Evolutionary conservation across 805 yeast species (phyloP).

Genomic region (Schwanniomyces yamadae): DNA sequence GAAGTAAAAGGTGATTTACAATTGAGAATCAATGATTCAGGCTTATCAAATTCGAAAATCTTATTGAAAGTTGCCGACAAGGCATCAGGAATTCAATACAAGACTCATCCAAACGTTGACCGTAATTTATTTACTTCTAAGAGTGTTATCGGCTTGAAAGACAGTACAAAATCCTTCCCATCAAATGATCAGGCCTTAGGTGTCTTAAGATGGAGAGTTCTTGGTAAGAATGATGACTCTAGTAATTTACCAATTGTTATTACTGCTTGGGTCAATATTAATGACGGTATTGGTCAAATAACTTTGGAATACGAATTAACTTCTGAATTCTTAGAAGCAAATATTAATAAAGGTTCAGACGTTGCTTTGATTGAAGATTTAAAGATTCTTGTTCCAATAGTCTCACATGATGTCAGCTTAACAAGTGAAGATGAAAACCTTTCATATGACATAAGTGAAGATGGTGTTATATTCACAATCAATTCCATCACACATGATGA

Average conservation of each 20-base stretch:
- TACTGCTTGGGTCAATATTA: slow-evolving; percentile 80
- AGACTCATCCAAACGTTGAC: slow-evolving; percentile 96
- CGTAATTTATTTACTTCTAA: slow-evolving; percentile 60
- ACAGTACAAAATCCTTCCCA: slow-evolving; percentile 79
- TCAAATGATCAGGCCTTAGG: slow-evolving; percentile 87
- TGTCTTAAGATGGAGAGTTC: slow-evolving; percentile 88
- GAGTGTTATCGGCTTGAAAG: slow-evolving; percentile 70
- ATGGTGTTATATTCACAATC: slow-evolving; percentile 68
- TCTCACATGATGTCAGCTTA: slow-evolving; percentile 53
- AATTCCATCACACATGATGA: slow-evolving; percentile 52
- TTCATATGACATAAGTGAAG: slow-evolving; percentile 58
- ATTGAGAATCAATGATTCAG: slow-evolving; percentile 78
- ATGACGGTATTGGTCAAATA: slow-evolving; percentile 62
- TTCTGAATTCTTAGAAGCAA: slow-evolving; percentile 32
- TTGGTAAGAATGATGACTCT: slow-evolving; percentile 59
- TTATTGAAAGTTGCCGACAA: slow-evolving; percentile 50
- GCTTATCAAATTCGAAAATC: slow-evolving; percentile 64
- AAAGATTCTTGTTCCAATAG: slow-evolving; percentile 62
- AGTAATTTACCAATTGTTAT: slow-evolving; percentile 64
- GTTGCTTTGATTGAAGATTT: slow-evolving; percentile 39
- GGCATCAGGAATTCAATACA: slow-evolving; percentile 62
- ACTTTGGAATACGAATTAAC: slow-evolving; percentile 87
- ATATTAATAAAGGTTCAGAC: slow-evolving; percentile 39
- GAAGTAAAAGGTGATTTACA: slow-evolving; percentile 92
- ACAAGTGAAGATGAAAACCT: slow-evolving; percentile 50